Base-by-base conservation (phyloP, 2,329 filamentous ascomycete genomes). In the Zasmidium angulare region DNA sequence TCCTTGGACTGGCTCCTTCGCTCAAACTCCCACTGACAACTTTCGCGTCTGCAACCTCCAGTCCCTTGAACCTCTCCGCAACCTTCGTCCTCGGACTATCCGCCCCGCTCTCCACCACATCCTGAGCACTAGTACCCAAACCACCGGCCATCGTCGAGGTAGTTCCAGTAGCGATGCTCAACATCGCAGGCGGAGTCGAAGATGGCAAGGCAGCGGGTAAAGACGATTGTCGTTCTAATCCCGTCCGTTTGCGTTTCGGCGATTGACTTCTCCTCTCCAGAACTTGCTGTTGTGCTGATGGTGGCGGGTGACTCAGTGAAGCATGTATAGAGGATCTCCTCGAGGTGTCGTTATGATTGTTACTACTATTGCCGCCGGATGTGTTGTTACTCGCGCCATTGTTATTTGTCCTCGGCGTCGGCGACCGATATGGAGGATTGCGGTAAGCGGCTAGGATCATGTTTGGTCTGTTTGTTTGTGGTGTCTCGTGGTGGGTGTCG, bases 81-180 rank as follows among this genome's bases (percentile, higher is more conserved):
- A 72, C 67, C 51, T 65, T 67, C 20, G 63, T 67, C 47, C 69
- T 60, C 19, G 70, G 70, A 59, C 70, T 72, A n/a, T 71, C 61
- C 36, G 63, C 57, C 22, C 58, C 59, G 50, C 24, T 53, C n/a
- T 56, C 58, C 3, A 53, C 11, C 43, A 31, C 46, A 20, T 61
- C 56, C 19, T 53, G 58, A 17, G 21, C 21, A 4, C 26, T 12
- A 19, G 22, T n/a, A 23, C n/a, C n/a, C n/a, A n/a, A n/a, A n/a
- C n/a, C n/a, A n/a, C n/a, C n/a, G n/a, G 51, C 48, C 20, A 51
- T 36, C 26, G 26, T 11, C 26, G n/a, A n/a, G n/a, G n/a, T n/a
- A n/a, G 26, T 29, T 11, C 6, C 26, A 10, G 61, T 66, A 36
- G 63, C 55, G 20, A 65, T 52, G 11, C 51, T 55, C 17, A 61